Percentiles rank a stretch among this genome's conserved stretches.
phyloP scores from a whole-genome alignment of 495 filamentous ascomycete genomes.

The Penicillium mononematosum region DNA sequence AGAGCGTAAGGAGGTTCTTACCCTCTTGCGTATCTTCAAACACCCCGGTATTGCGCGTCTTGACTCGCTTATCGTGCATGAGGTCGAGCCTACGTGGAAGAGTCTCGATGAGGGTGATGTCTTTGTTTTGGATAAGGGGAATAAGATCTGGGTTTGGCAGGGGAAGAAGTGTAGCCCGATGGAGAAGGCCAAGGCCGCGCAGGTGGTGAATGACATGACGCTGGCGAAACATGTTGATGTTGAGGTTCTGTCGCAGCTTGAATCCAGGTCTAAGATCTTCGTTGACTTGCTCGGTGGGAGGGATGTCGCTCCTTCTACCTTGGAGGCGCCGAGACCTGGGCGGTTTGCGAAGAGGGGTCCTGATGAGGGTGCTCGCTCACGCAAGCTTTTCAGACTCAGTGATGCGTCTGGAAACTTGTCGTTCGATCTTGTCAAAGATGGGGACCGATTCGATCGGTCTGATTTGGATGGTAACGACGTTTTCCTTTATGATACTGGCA shows the following conservation, averaged over 20 bases:
- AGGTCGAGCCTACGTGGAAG: constrained; percentile 60
- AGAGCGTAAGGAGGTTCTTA: constrained; percentile 38
- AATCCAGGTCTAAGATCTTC: constrained; percentile 51
- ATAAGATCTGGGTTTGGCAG: constrained; percentile 67
- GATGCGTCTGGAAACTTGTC: constrained; percentile 53
- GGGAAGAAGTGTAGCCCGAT: constrained; percentile 60
- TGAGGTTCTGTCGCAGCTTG: constrained; percentile 58
- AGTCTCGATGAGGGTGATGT: constrained; percentile 62
- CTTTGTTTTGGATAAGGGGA: constrained; percentile 57
- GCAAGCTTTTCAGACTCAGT: constrained; percentile 54
- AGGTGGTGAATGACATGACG: constrained; percentile 61
- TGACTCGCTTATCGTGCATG: constrained; percentile 55
- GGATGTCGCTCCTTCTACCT: constrained; percentile 33
- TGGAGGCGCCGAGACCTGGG: constrained; percentile 41
- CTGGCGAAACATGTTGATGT: constrained; percentile 60
- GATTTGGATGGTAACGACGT: constrained; percentile 58
- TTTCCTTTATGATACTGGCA: constrained; percentile 56
- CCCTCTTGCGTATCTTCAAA: constrained; percentile 59
- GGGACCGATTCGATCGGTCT: constrained; percentile 30
- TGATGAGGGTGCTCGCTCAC: constrained; percentile 25
- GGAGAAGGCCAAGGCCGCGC: constrained; percentile 63
- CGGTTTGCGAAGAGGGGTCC: constrained; percentile 24
- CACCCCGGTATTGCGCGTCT: constrained; percentile 41
- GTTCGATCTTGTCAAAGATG: constrained; percentile 56
- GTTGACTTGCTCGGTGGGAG: constrained; percentile 56